Conservation (phyloP, 2,329 filamentous ascomycete genomes). For the Pseudocercospora crystallina region DNA sequence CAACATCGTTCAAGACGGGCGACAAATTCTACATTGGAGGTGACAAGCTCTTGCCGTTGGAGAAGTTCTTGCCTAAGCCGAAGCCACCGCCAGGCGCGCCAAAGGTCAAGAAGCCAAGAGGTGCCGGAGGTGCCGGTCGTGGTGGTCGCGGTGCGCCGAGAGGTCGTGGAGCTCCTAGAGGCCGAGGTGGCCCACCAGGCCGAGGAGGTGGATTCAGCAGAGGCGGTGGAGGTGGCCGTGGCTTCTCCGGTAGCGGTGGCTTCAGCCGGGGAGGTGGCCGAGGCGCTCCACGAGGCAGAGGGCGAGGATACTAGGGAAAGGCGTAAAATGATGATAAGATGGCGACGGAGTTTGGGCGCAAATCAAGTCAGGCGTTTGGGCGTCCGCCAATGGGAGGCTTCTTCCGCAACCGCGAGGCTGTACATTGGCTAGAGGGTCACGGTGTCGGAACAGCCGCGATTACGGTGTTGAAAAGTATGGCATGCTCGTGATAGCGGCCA, state of each 20-base stretch:
- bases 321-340: conserved; percentile 13
- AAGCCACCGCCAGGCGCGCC: conserved; percentile 66
- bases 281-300: conserved; percentile 35
- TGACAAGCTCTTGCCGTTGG: conserved; percentile 91
- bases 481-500: too few relatives aligned
- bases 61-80: conserved; percentile 95
- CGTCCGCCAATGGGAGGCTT: background rate
- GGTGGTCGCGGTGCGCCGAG: conserved; percentile 52
- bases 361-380: conserved; percentile 2
- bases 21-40: conserved; percentile 90
- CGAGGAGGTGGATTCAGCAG: conserved; percentile 35
- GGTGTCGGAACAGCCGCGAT: too few relatives aligned
- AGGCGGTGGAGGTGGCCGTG: conserved; percentile 15
- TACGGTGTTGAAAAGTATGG: too few relatives aligned
- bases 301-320: conserved; percentile 35
- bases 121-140: conserved; percentile 47
- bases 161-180: conserved; percentile 52
- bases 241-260: conserved; percentile 17
- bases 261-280: conserved; percentile 21
- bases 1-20: conserved; percentile 88
- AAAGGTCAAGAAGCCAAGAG: conserved; percentile 70
- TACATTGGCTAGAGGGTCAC: too few relatives aligned
- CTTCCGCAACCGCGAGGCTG: too few relatives aligned
- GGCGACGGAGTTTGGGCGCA: conserved; percentile 21
- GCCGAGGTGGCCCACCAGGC: conserved; percentile 43